Evolutionary conservation across 345 rosid species (phyloP).

Genomic region (Salix dunnii): DNA sequence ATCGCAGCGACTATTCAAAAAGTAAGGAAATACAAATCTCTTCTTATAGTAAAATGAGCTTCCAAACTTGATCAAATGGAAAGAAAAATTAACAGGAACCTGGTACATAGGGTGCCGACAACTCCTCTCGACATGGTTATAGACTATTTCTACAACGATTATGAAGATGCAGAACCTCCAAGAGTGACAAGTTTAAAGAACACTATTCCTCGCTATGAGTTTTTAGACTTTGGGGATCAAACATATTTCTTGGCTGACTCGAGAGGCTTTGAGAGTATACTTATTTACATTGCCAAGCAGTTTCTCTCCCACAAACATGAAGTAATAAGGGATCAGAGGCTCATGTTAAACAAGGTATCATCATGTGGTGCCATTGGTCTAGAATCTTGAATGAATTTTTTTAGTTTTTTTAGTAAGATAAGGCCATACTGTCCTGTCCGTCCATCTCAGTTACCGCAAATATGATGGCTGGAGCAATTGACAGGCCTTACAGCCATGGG

Average conservation of each 20-base stretch:
- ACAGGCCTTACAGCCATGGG: no score
- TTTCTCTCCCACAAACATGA: constrained; percentile 2
- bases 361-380: background rate
- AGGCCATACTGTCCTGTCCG: no score
- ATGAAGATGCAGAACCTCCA: constrained; percentile 26
- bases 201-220: constrained; percentile 16
- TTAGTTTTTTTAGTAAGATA: no score
- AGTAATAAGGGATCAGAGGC: constrained; percentile 11
- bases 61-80: no score
- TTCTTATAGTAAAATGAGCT: no score
- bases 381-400: background rate
- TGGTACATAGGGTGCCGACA: constrained; percentile 14
- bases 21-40: constrained; percentile 6
- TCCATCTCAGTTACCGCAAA: no score
- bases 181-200: constrained; percentile 24
- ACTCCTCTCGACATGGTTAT: constrained; percentile 31
- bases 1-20: constrained; percentile 17
- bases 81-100: no score
- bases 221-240: constrained; percentile 21
- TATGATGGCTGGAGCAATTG: no score
- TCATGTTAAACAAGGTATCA: constrained; percentile 26
- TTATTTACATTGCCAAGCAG: constrained; percentile 20
- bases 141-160: constrained; percentile 23
- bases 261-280: constrained; percentile 19
- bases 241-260: constrained; percentile 20